Evolutionary conservation across 2,329 filamentous ascomycete genomes (phyloP), one percentile per base, ranked within the genome.

Genomic region (Exophiala sp.): DNA sequence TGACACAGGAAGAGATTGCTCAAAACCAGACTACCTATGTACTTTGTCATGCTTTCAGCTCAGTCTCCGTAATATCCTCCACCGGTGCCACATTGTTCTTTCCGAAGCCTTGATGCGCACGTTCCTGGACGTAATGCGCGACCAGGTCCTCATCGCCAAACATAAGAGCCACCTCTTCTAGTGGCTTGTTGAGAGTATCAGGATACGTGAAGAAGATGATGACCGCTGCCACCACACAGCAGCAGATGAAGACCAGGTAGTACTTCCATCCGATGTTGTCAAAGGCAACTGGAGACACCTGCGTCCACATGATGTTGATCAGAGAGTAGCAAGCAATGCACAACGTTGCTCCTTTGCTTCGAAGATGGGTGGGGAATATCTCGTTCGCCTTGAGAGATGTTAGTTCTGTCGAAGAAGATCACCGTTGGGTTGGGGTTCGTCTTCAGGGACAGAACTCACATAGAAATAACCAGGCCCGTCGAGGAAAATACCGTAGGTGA

Each of bases 341-440:
- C 11, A 56, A 32, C 2, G 48, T 47, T 34, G 56, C 45, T 1
- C 59, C 58, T 43, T 59, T 46, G 9, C 50, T 44, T 2, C 60
- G 52, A 30, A 60, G 48, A 18, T 55, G 50, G 6, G 43, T 58
- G 13, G 58, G 58, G 46, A 60, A 59, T 35, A 62, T 57, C 42
- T 62, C 57, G 24, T 27, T 27, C 24, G 24, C 24, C 24, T 27
- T 5, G 24, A 1, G 52, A 46, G 5, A 48, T 22, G 30, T 57
- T 41, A 84, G 22, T 19, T 13, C 19, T 18, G 4, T 11, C 13
- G 24, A 14, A 8, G n/a, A n/a, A n/a, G n/a, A n/a, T n/a, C n/a
- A n/a, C n/a, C n/a, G n/a, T n/a, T n/a, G n/a, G n/a, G n/a, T n/a
- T n/a, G n/a, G n/a, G n/a, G n/a, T n/a, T n/a, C n/a, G n/a, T n/a